phyloP scores from a whole-genome alignment of 2,329 filamentous ascomycete genomes.

The Penicillium verrucosum region DNA sequence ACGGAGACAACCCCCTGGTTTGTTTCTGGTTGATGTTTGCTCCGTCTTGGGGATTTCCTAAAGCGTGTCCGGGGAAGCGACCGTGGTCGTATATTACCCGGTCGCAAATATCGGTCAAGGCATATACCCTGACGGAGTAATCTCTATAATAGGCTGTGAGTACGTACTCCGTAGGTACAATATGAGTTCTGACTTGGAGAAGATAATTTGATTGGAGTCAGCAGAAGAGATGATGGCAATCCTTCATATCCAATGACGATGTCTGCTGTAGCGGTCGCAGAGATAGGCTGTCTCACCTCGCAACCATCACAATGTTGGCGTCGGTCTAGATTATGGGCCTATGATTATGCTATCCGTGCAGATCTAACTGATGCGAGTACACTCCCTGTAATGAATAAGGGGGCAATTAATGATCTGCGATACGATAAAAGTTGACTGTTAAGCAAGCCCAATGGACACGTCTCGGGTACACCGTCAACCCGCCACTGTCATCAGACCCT shows the following conservation, averaged over 20 bases:
- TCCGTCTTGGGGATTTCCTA: neutral
- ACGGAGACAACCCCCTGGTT: neutral
- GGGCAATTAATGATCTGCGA: neutral
- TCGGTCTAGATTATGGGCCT: constrained; percentile 4
- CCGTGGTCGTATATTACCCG: constrained; percentile 6
- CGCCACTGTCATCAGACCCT: constrained; percentile 7
- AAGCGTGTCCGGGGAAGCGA: neutral
- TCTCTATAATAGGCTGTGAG: neutral
- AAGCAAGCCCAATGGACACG: neutral
- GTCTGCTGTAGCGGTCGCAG: constrained; percentile 2
- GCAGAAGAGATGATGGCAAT: neutral
- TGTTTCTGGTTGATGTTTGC: neutral
- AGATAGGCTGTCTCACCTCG: constrained; percentile 2
- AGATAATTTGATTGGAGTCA: neutral
- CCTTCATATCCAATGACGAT: neutral
- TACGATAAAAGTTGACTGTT: neutral
- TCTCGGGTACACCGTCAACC: constrained; percentile 11
- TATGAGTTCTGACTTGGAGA: neutral
- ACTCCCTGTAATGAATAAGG: neutral
- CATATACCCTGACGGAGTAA: neutral
- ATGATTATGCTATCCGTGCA: constrained; percentile 2
- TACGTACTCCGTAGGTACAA: neutral
- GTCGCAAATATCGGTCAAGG: constrained; percentile 9
- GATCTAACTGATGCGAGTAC: neutral
- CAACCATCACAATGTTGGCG: neutral